Base-by-base conservation (phyloP, 2,329 filamentous ascomycete genomes). In the Metarhizium anisopliae region DNA sequence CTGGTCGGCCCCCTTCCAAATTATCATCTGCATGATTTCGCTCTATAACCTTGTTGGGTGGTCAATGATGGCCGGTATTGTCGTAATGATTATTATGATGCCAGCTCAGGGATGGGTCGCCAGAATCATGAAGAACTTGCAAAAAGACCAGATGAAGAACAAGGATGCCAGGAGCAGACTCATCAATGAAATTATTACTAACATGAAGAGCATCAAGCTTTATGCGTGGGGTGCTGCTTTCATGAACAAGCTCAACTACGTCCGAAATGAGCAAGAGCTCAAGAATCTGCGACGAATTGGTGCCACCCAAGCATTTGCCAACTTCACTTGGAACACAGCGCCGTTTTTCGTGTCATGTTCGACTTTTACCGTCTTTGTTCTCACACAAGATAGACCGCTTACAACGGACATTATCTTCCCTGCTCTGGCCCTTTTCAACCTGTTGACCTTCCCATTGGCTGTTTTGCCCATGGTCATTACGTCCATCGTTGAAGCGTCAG, bases 161-260 rank as follows among this genome's bases (percentile, higher is more conserved):
- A 99, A 99, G 75, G 94, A 99, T 66, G 82, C 91, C 43, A 84
- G 94, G 67, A 96, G 92, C 50, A 84, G 93, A 52, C 75, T 99
- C 57, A 96, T 97, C 78, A 95, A 93, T 6, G 94, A 99, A 72
- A 99, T 99, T 62, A 78, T 99, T 67, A 96, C 95, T 78, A 97
- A 97, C 74, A 99, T 99, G 89, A 99, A 99, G 77, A 95, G 91
- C 68, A 94, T 99, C 77, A 99, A 99, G 75, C 82, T 99, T 20
- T 99, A 96, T 69, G 94, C 94, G 35, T 99, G 94, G 94, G 93
- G 92, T 36, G 87, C 86, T 35, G 93, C 94, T 14, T 99, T 99
- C 68, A 96, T 96, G 86, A 94, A 91, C 72, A 96, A 95, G 73
- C 83, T 99, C 57, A 97, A 94, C 73, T 89, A 89, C 69, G 91